These are phyloP conservation scores for Arthrobotrys pseudoclavata DNA, from an alignment of 2,329 filamentous ascomycete species.

Conservation along the genomic window DNA sequence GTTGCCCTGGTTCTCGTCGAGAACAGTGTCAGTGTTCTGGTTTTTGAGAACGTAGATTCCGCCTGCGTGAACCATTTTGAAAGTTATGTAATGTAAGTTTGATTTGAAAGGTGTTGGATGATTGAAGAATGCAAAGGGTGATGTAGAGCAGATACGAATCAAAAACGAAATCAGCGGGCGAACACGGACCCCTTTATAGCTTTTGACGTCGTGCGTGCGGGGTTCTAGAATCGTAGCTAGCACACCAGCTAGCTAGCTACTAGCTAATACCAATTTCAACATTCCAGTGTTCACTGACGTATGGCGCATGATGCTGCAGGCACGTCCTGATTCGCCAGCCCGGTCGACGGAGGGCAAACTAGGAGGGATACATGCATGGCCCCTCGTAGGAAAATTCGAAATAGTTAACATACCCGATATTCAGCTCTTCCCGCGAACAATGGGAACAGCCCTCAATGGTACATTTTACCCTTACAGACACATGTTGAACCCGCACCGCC, in stretches of 20 bases:
- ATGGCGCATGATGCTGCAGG: conserved; percentile 23
- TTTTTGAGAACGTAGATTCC: conserved; percentile 26
- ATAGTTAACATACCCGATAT: conserved; percentile 7
- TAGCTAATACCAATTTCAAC: conserved; percentile 19
- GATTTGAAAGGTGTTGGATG: neutral
- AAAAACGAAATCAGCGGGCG: neutral
- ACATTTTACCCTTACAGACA: conserved; percentile 16
- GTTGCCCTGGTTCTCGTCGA: conserved; percentile 37
- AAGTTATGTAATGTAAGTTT: conserved; percentile 4
- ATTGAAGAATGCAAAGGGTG: neutral
- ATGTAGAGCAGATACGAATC: neutral
- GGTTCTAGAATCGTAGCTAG: conserved; percentile 8
- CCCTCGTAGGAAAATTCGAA: neutral
- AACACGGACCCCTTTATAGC: conserved; percentile 10
- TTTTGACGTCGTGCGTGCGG: neutral
- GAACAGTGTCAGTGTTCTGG: conserved; percentile 37
- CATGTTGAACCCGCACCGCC: conserved; percentile 25
- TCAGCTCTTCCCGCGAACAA: conserved; percentile 19
- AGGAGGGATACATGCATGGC: conserved; percentile 1
- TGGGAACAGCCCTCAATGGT: conserved; percentile 1
- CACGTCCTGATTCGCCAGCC: conserved; percentile 24
- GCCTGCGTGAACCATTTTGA: conserved; percentile 40
- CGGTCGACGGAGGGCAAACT: neutral
- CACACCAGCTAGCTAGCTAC: neutral
- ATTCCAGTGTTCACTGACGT: conserved; percentile 22